Base-by-base conservation (phyloP, 495 filamentous ascomycete species). In the Penicillium pancosmium region DNA sequence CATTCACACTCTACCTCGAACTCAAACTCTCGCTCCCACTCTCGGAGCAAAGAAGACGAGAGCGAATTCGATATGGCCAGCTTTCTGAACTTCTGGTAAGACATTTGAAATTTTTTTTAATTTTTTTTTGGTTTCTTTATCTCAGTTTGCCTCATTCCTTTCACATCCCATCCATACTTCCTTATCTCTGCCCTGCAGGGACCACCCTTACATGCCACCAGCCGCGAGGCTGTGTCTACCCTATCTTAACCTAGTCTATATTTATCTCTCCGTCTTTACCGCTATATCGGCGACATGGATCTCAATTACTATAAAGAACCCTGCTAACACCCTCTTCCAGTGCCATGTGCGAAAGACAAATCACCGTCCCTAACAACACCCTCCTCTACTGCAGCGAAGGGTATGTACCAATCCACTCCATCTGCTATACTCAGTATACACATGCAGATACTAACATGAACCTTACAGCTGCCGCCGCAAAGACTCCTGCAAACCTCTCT, bases 81-180 rank as follows among this genome's bases (percentile, higher is more conserved):
- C 66, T 88, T 89, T 53, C 68, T 86, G 57, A 85, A 88, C 60
- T 89, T 82, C 70, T 89, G 86, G 86, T 88, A 77, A 51, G 80
- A 76, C 49, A 46, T 54, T 47, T 55, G 40, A 41, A n/a, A n/a
- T n/a, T n/a, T n/a, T 57, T 33, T 56, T 27, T 38, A n/a, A n/a
- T 53, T 51, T 52, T 16, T 63, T 38, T 61, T 47, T 36, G 7
- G 46, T 62, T 54, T 23, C 9, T 52, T 44, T 25, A 18, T 52
- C 18, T 31, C 6, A 8, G 8, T 31, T 31, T 31, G 27, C 27
- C 27, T 31, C 35, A 61, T 61, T 61, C 31, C 48, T 40, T 66
- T 50, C 13, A 60, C 54, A 53, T 43, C 52, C 40, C 43, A 18
- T 8, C 40, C 43, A 18, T 8, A 21, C 52, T 52, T 60, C 56